Evolutionary conservation across 768 basidiomycete species (phyloP).

Genomic region (Terana coerulea): DNA sequence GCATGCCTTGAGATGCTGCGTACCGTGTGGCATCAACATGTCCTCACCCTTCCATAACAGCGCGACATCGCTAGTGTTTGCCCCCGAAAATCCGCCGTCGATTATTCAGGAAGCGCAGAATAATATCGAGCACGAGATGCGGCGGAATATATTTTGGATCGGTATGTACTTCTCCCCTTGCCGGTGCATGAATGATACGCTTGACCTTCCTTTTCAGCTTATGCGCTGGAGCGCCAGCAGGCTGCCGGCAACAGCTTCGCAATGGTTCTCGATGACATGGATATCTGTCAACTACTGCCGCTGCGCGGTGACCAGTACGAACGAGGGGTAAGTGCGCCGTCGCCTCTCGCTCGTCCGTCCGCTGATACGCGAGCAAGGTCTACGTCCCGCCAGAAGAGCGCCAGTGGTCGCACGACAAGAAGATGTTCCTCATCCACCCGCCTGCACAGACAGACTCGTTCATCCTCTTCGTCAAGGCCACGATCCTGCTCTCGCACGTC

Average conservation of each 20-base stretch:
- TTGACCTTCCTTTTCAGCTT: conserved; percentile 40
- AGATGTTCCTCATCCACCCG: conserved; percentile 59
- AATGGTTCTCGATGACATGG: conserved; percentile 65
- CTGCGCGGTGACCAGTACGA: conserved; percentile 57
- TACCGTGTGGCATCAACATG: conserved; percentile 69
- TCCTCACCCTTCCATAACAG: conserved; percentile 65
- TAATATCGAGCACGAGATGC: conserved; percentile 64
- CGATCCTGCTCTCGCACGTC: conserved; percentile 55
- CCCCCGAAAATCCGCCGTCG: conserved; percentile 41
- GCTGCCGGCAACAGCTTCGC: conserved; percentile 72
- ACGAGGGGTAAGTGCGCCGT: conserved; percentile 45
- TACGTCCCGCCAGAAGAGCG: conserved; percentile 39
- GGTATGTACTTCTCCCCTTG: conserved; percentile 6
- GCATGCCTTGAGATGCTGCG: conserved; percentile 50
- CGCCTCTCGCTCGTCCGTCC: conserved; percentile 18
- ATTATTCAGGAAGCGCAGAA: conserved; percentile 57
- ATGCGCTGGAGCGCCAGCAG: conserved; percentile 63
- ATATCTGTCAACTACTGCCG: conserved; percentile 69
- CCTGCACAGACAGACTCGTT: conserved; percentile 67
- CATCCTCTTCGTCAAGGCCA: conserved; percentile 64
- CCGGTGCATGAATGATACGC: neutral
- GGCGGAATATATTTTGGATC: conserved; percentile 67
- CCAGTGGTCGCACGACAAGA: conserved; percentile 63
- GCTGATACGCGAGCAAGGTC: conserved; percentile 43
- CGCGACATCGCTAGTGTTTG: conserved; percentile 37